A percentile compares a stretch with the other conserved stretches of the same genome.
Conservation (phyloP, 1,284 basidiomycete species). For the Boletus semigastroideus region DNA sequence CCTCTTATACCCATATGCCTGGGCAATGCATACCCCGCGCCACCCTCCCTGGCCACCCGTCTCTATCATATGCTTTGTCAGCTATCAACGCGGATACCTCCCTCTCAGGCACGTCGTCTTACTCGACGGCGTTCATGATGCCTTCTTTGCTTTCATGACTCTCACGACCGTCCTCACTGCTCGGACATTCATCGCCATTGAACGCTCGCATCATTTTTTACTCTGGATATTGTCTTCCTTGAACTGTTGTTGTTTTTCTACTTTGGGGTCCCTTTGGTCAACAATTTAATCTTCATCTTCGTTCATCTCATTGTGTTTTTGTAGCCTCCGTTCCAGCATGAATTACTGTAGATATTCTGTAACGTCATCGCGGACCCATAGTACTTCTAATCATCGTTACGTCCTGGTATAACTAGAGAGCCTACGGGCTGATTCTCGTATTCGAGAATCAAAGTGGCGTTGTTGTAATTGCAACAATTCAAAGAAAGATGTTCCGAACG, state of each 20-base stretch:
- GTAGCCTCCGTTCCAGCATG: slow-evolving; percentile 23
- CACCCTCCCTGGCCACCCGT: slow-evolving; percentile 30
- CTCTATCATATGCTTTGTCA: slow-evolving; percentile 37
- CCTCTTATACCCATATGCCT: slow-evolving; percentile 34
- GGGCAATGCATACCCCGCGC: slow-evolving; percentile 38
- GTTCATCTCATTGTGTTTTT: slow-evolving; percentile 10
- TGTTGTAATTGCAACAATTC: slow-evolving; percentile 60
- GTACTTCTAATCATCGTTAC: slow-evolving; percentile 31
- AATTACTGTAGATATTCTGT: slow-evolving; percentile 37
- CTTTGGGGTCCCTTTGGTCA: slow-evolving; percentile 12
- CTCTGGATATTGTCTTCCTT: slow-evolving; percentile 34
- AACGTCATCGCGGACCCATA: slow-evolving; percentile 30
- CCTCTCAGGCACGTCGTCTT: slow-evolving; percentile 27
- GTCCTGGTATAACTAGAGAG: slow-evolving; percentile 44
- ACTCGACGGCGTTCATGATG: slow-evolving; percentile 34
- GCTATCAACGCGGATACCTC: slow-evolving; percentile 31
- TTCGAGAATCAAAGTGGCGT: slow-evolving; percentile 60
- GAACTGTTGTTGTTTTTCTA: slow-evolving; percentile 25
- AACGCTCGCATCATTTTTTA: slow-evolving; percentile 26
- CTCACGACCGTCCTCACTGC: slow-evolving; percentile 24
- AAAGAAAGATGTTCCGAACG: slow-evolving; percentile 71
- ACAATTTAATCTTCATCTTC: slow-evolving; percentile 24
- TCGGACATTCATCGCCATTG: slow-evolving; percentile 22
- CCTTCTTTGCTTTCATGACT: slow-evolving; percentile 36
- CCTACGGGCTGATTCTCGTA: slow-evolving; percentile 55